Evolutionary conservation across 75 land plant species (phyloP), one percentile per base, ranked within the genome.

Genomic region (Sequoia sempervirens): DNA sequence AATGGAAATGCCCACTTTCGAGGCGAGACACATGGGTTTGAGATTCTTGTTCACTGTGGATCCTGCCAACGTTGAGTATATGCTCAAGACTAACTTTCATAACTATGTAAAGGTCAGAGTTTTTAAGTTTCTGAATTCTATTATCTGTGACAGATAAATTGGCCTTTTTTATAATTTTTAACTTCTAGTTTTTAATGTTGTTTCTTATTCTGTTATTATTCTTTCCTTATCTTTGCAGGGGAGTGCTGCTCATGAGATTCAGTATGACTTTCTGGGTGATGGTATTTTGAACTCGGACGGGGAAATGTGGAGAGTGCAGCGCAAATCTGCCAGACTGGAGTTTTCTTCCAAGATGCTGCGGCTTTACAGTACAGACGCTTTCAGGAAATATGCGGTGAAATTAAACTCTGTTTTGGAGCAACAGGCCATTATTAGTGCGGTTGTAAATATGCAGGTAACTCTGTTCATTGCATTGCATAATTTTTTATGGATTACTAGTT

Each of bases 231-330:
- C 7, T 28, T 30, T 28, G 72, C 72, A 76, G 79, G 79, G 79
- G 4, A 8, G 46, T 76, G 79, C 28, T 7, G 47, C 79, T 76
- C 79, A 76, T 26, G 79, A 76, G 47, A 41, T 76, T 40, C 79
- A 76, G 23, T 81, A 58, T 61, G 89, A 88, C 28, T 74, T 87
- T 14, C 37, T 88, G 38, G 89, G 89, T 9, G 17, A 83, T 38
- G 89, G 89, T 23, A 88, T 88, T n/a, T 88, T 88, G 12, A 82
- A 79, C 52, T 20, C 54, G 45, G 89, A 88, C 52, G 89, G 89
- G 6, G 61, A 87, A 20, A 34, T 84, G 40, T 88, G 89, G 89
- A 83, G 36, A 23, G 75, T 53, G 36, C 89, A 88, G 23, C 81
- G 89, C 58, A 88, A 88, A 52, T 83, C 84, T 40, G 89, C 89